Conservation (phyloP, 2,329 filamentous ascomycete species). For the Fusarium fujikuroi region DNA sequence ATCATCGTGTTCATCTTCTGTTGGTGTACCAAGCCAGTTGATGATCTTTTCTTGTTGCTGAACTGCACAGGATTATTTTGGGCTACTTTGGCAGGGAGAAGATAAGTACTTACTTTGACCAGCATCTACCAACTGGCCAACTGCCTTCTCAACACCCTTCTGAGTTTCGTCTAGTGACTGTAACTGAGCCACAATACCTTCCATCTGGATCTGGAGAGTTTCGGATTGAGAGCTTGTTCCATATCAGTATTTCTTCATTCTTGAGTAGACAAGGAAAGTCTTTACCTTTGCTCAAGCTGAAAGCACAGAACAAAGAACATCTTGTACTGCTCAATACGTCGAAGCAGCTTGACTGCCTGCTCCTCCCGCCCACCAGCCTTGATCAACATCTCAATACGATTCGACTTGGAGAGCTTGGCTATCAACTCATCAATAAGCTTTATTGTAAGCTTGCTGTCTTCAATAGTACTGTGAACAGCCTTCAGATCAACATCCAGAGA, state of each 20-base stretch:
- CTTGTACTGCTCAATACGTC: not conserved
- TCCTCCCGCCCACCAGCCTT: not conserved
- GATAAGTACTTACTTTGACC: not conserved
- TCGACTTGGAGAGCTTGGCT: not conserved
- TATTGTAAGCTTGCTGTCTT: not conserved
- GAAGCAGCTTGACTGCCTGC: accelerated
- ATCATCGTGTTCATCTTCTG: not conserved
- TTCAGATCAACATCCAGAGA: accelerated
- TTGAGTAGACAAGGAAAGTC: too few species aligned
- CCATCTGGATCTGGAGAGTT: accelerated
- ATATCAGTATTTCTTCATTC: too few species aligned
- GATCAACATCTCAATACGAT: not conserved
- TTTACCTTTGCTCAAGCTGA: not conserved
- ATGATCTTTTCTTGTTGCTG: not conserved
- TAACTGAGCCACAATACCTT: accelerated
- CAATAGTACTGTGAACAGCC: accelerated
- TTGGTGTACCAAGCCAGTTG: not conserved
- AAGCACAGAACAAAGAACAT: not conserved
- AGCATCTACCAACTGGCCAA: accelerated
- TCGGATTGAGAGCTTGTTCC: not conserved
- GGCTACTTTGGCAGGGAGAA: accelerated
- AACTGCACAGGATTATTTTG: accelerated
- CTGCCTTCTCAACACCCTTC: accelerated
- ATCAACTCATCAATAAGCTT: not conserved
- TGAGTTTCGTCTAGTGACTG: accelerated